phyloP scores from a whole-genome alignment of 192 early-diverging fungal species.

The Oehlia diaphana region DNA sequence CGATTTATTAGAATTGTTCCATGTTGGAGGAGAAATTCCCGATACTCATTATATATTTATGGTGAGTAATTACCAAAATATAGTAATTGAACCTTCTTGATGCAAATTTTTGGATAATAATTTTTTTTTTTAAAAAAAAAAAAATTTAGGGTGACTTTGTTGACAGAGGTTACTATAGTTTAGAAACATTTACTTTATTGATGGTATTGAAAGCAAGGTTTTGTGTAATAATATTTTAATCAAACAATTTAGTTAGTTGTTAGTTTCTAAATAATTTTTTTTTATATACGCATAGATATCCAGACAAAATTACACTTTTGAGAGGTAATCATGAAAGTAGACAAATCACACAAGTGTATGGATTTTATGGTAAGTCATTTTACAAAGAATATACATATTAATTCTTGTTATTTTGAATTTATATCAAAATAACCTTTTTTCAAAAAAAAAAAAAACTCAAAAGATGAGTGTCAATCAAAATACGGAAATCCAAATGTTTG shows the following conservation, averaged over 20 bases:
- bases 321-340: conserved; percentile 96
- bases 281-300: conserved; percentile 62
- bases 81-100: background rate
- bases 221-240: conserved; percentile 21
- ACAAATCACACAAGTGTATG: conserved; percentile 97
- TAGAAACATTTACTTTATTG: conserved; percentile 94
- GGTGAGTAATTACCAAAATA: conserved; percentile 48
- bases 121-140: background rate
- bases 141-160: conserved; percentile 90
- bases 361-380: conserved; percentile 75
- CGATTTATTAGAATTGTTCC: conserved; percentile 94
- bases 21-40: conserved; percentile 92
- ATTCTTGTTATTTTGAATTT: background rate
- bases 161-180: conserved; percentile 95
- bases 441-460: background rate
- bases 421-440: background rate
- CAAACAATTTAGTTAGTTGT: background rate
- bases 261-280: background rate
- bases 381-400: background rate
- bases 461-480: conserved; percentile 92
- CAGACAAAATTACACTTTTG: conserved; percentile 93
- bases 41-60: conserved; percentile 98
- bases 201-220: conserved; percentile 92
- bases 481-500: conserved; percentile 95
- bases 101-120: background rate